Percentiles rank a stretch among this genome's conserved stretches.
Evolutionary conservation across 805 yeast genomes (phyloP).

Genomic region (Ogataea pini): DNA sequence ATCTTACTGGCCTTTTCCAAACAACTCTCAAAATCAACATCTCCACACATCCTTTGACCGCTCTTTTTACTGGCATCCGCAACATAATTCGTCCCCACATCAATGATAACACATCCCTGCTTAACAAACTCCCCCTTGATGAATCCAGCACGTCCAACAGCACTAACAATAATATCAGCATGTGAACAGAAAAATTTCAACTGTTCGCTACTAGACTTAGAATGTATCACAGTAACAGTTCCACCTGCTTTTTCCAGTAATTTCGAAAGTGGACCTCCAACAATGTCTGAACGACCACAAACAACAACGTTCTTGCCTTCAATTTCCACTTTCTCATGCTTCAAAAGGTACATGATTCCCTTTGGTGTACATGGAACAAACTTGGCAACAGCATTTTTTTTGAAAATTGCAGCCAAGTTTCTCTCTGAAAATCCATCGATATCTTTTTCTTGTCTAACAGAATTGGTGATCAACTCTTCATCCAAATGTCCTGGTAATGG

Average conservation of each 20-base stretch:
- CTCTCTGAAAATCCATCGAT: slow-evolving; percentile 92
- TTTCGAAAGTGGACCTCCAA: slow-evolving; percentile 90
- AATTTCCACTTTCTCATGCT: slow-evolving; percentile 63
- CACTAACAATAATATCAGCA: slow-evolving; percentile 91
- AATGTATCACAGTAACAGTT: slow-evolving; percentile 87
- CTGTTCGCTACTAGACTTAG: slow-evolving; percentile 65
- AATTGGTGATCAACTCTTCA: slow-evolving; percentile 76
- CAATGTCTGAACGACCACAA: slow-evolving; percentile 93
- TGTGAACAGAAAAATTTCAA: slow-evolving; percentile 47
- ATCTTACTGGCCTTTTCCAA: slow-evolving; percentile 62
- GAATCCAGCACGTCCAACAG: slow-evolving; percentile 83
- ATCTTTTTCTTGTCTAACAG: slow-evolving; percentile 82
- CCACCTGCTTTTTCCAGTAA: slow-evolving; percentile 76
- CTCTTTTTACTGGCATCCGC: slow-evolving; percentile 73
- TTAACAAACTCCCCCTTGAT: slow-evolving; percentile 89
- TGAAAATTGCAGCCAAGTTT: slow-evolving; percentile 88
- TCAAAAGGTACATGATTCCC: slow-evolving; percentile 82
- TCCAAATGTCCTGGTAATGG: slow-evolving; percentile 83
- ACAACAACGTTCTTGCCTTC: slow-evolving; percentile 89
- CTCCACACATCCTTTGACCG: slow-evolving; percentile 90
- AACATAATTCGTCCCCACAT: slow-evolving; percentile 92
- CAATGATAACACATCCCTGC: slow-evolving; percentile 80
- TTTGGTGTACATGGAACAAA: slow-evolving; percentile 95
- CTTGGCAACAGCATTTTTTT: slow-evolving; percentile 78
- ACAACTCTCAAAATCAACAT: slow-evolving; percentile 80